Base-by-base conservation (phyloP, 352 stramenopile species). In the Phytophthora kernoviae region DNA sequence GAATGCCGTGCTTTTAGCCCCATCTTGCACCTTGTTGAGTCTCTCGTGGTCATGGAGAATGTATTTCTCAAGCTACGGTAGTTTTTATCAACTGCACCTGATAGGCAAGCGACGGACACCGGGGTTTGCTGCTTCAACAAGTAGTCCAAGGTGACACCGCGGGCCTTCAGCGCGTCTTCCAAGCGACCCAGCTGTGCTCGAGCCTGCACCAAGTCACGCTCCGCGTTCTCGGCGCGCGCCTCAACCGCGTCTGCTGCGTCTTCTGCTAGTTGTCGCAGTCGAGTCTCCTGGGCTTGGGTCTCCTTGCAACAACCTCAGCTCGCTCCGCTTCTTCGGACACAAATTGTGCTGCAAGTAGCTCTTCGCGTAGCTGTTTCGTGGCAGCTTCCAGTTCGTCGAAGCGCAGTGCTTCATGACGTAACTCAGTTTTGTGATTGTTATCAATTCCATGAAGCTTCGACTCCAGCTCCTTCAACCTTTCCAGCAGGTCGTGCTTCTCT, bases 91-190 rank as follows among this genome's bases (percentile, higher is more conserved):
- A n/a, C 30, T 1, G 22, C 2, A 9, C 30, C 22, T 11, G 22
- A 32, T 17, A n/a, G n/a, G 30, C 42, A 46, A 21, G 20, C 39
- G 21, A 47, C 20, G 6, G 42, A 61, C 39, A 63, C 24, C 3
- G 64, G 42, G 6, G 53, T 48, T 34, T 74, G 59, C 24, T 71
- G 57, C 59, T 78, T 87, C 17, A 89, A 46, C 20, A 89, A 32
- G 37, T 78, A 89, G n/a, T 86, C 79, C 42, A 83, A 68, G n/a
- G 79, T 84, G 59, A 89, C 84, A 2, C 79, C 79, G 12, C 81
- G 81, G n/a, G 73, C 73, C 57, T 76, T 65, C 21, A 89, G 75
- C 12, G 77, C 77, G 3, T 67, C 69, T 45, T 87, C 77, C 5
- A 89, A 30, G 15, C 68, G 53, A 32, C 52, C 64, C 12, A 87